Evolutionary conservation across 2,329 filamentous ascomycete genomes (phyloP).

Genomic region (Fusarium robinianum): DNA sequence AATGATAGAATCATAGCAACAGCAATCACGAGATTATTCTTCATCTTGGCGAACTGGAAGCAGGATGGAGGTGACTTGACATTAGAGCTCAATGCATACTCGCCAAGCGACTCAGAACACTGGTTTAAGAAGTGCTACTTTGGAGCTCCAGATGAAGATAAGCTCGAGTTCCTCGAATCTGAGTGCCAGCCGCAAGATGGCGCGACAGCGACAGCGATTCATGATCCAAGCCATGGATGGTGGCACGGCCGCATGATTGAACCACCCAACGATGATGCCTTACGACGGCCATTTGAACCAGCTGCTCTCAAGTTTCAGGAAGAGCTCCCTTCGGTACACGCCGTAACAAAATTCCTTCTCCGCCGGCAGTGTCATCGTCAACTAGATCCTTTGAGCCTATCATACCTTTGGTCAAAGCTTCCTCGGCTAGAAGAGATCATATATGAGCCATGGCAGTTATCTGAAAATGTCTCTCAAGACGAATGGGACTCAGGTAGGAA

Average conservation of each 20-base stretch:
- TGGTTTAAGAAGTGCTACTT: conserved; percentile 23
- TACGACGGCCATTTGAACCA: conserved; percentile 5
- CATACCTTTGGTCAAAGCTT: conserved; percentile 10
- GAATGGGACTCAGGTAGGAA: background rate
- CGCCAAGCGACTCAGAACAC: conserved; percentile 20
- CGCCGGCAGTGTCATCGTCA: conserved; percentile 20
- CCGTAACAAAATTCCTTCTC: conserved; percentile 15
- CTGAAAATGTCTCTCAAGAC: background rate
- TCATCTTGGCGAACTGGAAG: conserved; percentile 8
- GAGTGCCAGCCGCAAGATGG: background rate
- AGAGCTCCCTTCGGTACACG: conserved; percentile 7
- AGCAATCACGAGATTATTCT: conserved; percentile 12
- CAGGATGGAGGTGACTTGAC: background rate
- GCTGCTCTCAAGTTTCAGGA: background rate
- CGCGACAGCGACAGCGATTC: background rate
- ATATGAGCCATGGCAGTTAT: conserved; percentile 19
- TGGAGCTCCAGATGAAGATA: conserved; percentile 14
- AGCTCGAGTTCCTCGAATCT: background rate
- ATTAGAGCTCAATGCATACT: conserved; percentile 17
- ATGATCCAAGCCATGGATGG: conserved; percentile 16
- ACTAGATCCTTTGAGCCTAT: background rate
- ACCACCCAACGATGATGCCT: background rate
- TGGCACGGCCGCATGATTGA: background rate
- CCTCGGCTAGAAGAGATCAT: conserved; percentile 8
- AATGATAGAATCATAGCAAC: conserved; percentile 3